A percentile compares a stretch with the other conserved stretches of the same genome.
Conservation (phyloP, 2,329 filamentous ascomycete genomes). For the Hyphodiscus sp. region DNA sequence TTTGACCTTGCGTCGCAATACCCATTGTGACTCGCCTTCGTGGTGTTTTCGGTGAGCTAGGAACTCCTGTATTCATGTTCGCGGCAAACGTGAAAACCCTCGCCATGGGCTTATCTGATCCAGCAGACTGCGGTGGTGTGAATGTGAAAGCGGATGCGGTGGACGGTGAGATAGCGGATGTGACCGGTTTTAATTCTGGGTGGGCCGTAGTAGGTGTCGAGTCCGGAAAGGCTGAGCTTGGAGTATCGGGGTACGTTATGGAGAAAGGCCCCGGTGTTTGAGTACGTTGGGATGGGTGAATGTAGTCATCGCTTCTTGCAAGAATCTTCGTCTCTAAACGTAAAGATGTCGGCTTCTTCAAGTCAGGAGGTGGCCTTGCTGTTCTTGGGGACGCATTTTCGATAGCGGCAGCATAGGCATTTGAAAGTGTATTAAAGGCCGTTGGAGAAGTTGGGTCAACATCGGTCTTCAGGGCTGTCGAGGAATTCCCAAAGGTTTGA, state of each 20-base stretch:
- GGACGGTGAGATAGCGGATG: conserved; percentile 1
- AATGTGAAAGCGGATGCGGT: conserved; percentile 21
- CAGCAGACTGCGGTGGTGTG: conserved; percentile 30
- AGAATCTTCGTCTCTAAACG: conserved; percentile 26
- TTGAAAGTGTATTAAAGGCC: conserved; percentile 59
- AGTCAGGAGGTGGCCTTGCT: conserved; percentile 25
- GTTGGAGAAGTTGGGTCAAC: conserved; percentile 54
- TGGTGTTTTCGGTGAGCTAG: conserved; percentile 33
- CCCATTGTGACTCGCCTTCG: conserved; percentile 34
- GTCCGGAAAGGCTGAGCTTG: conserved; percentile 23
- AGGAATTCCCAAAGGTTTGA: conserved; percentile 35
- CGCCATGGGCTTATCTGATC: conserved; percentile 18
- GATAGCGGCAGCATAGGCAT: conserved; percentile 57
- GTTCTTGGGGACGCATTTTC: conserved; percentile 48
- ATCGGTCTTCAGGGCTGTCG: conserved; percentile 37
- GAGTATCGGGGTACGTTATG: conserved; percentile 28
- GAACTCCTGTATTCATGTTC: conserved; percentile 15
- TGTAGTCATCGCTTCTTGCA: conserved; percentile 12
- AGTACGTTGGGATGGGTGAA: conserved; percentile 25
- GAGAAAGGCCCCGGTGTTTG: conserved; percentile 29
- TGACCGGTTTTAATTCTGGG: conserved; percentile 13
- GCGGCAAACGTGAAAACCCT: conserved; percentile 26
- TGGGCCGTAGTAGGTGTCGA: conserved; percentile 17
- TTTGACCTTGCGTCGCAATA: conserved; percentile 10
- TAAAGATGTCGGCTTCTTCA: conserved; percentile 31